Percentiles rank a stretch among this genome's conserved stretches.
Conservation (phyloP, 805 yeast species). For the Metschnikowia anglica region DNA sequence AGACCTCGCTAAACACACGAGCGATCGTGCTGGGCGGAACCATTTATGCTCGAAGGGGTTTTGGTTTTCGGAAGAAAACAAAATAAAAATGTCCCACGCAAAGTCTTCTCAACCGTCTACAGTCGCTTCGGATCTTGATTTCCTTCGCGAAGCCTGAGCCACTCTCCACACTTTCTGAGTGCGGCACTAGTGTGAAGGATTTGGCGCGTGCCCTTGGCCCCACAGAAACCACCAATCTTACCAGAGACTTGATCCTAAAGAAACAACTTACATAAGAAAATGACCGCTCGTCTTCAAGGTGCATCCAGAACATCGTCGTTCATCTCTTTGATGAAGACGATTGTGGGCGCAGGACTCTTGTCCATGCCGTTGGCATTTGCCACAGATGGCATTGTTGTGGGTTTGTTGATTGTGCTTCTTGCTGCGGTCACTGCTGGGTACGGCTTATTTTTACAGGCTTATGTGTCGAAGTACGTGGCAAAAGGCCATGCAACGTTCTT, state of each 20-base stretch:
- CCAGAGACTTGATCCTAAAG: too few relatives aligned
- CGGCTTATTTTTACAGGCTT: slow-evolving; percentile 64
- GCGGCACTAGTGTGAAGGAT: too few relatives aligned
- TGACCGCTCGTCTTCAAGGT: slow-evolving; percentile 14
- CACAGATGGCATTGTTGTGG: slow-evolving; percentile 64
- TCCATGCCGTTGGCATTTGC: slow-evolving; percentile 76
- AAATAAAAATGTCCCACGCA: too few relatives aligned
- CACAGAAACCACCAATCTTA: too few relatives aligned
- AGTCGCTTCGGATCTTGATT: too few relatives aligned
- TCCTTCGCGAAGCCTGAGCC: too few relatives aligned
- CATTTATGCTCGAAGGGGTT: slow-evolving; percentile 1
- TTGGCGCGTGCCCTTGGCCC: too few relatives aligned
- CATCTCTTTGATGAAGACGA: slow-evolving; percentile 68
- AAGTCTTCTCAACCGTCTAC: too few relatives aligned
- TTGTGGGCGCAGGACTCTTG: slow-evolving; percentile 76
- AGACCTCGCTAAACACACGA: slow-evolving; percentile 49
- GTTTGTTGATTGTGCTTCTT: slow-evolving; percentile 50
- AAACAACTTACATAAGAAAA: background rate
- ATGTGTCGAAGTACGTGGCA: slow-evolving; percentile 55
- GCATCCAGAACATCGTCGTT: slow-evolving; percentile 60
- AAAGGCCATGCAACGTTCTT: slow-evolving; percentile 69
- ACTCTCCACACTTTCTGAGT: too few relatives aligned
- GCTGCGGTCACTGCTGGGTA: slow-evolving; percentile 67
- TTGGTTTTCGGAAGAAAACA: too few relatives aligned
- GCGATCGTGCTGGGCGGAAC: slow-evolving; percentile 42